phyloP scores from a whole-genome alignment of 441 rosid species.

The Capsella rubella region DNA sequence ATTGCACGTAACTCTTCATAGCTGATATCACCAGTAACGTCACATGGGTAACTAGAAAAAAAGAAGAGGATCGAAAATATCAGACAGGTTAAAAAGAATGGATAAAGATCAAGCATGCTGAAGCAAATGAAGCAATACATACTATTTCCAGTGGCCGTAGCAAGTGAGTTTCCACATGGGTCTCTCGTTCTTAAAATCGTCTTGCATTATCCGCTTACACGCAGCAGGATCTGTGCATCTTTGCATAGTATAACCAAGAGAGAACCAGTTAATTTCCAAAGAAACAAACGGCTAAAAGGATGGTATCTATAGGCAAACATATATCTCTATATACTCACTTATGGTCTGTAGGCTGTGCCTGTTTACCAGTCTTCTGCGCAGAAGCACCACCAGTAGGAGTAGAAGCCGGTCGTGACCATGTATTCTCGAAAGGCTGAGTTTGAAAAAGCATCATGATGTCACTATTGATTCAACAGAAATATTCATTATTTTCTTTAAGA shows the following conservation, averaged over 20 bases:
- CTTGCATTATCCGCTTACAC: conserved; percentile 67
- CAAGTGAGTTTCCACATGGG: conserved; percentile 97
- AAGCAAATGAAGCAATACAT: conserved; percentile 42
- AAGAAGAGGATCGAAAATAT: conserved; percentile 11
- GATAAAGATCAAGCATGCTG: conserved; percentile 9
- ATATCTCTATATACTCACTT: conserved; percentile 50
- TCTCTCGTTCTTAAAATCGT: conserved; percentile 85
- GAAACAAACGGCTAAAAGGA: conserved; percentile 5
- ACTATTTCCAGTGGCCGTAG: conserved; percentile 84
- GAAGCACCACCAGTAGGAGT: conserved; percentile 50
- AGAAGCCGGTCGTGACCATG: conserved; percentile 70
- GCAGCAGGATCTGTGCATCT: conserved; percentile 90
- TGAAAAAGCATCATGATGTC: conserved; percentile 35
- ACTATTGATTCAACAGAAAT: background rate
- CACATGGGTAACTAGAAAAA: conserved; percentile 70
- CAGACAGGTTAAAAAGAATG: conserved; percentile 15
- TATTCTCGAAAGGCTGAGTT: conserved; percentile 77
- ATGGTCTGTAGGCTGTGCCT: conserved; percentile 65
- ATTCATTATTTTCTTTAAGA: too few relatives aligned
- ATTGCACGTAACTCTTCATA: conserved; percentile 82
- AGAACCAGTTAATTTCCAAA: background rate
- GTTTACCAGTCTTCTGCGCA: conserved; percentile 57
- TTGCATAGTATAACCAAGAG: conserved; percentile 31
- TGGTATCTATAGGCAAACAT: background rate
- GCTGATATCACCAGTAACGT: conserved; percentile 77